Conservation (phyloP, 768 basidiomycete species). For the Macrolepiota dolichaula region DNA sequence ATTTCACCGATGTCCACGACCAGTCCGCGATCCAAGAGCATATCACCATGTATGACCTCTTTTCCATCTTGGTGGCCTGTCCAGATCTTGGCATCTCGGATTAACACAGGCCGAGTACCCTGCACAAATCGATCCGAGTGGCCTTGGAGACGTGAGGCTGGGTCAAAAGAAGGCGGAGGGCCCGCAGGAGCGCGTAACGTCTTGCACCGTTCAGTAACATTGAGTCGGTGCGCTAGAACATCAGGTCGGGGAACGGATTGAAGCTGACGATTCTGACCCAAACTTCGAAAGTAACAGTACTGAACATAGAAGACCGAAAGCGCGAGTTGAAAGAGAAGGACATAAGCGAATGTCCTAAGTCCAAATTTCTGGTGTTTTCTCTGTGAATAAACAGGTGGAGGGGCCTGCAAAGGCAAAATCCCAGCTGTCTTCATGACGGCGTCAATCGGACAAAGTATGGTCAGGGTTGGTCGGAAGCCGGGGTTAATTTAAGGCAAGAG, state of each 20-base stretch:
- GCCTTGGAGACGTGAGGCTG: constrained; percentile 24
- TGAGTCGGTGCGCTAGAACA: neutral
- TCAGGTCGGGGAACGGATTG: constrained; percentile 1
- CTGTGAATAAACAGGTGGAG: neutral
- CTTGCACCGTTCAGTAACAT: constrained; percentile 14
- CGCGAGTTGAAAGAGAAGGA: neutral
- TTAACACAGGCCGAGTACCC: constrained; percentile 50
- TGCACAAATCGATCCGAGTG: constrained; percentile 48
- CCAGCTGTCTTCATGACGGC: neutral
- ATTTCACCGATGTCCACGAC: constrained; percentile 51
- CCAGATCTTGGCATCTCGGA: constrained; percentile 78
- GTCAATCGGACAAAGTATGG: neutral
- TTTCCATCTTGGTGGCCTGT: constrained; percentile 60
- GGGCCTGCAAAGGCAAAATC: constrained; percentile 2
- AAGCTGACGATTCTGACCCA: neutral
- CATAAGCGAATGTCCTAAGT: neutral
- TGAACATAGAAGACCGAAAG: neutral
- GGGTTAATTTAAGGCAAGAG: neutral
- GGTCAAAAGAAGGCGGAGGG: constrained; percentile 20
- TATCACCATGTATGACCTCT: constrained; percentile 54
- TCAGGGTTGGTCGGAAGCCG: neutral
- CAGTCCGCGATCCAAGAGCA: constrained; percentile 63
- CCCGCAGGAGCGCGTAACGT: constrained; percentile 20
- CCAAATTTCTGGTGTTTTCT: neutral
- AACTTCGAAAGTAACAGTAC: neutral